Percentiles rank a stretch among this genome's conserved stretches.
Evolutionary conservation across 140 eudicot genomes (phyloP).

Genomic region (Stevia rebaudiana): DNA sequence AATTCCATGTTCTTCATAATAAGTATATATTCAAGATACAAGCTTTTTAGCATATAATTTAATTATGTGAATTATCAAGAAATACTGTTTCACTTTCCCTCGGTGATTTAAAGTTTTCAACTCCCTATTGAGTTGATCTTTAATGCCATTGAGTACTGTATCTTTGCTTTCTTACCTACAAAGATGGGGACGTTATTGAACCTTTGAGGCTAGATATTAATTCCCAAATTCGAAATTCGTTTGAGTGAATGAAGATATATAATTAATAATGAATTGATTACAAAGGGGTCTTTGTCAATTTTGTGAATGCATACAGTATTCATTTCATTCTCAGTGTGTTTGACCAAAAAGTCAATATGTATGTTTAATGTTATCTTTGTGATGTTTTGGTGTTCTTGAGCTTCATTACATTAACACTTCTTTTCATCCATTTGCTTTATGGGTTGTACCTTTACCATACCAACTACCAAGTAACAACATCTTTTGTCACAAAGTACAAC

Average conservation of each 20-base stretch:
- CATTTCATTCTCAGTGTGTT: neutral
- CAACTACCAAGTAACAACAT: neutral
- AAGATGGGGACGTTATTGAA: neutral
- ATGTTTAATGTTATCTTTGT: neutral
- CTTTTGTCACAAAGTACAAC: constrained; percentile 4
- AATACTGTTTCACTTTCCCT: neutral
- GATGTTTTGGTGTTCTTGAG: constrained; percentile 11
- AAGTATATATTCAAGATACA: neutral
- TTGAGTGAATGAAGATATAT: neutral
- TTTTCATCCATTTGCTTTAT: neutral
- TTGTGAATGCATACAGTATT: neutral
- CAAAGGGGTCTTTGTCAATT: constrained; percentile 3
- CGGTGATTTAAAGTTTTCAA: neutral
- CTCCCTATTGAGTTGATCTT: neutral
- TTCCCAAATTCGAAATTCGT: neutral
- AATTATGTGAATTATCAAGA: neutral
- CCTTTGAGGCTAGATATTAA: constrained; percentile 13
- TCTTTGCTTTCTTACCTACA: neutral
- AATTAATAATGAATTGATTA: neutral
- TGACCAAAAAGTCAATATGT: constrained; percentile 7
- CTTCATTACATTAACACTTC: neutral
- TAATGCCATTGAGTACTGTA: constrained; percentile 1
- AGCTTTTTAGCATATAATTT: too few species aligned
- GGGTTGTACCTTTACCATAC: neutral
- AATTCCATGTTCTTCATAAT: neutral